Conservation (phyloP, 2,329 filamentous ascomycete genomes). For the Stemphylium lycopersici region DNA sequence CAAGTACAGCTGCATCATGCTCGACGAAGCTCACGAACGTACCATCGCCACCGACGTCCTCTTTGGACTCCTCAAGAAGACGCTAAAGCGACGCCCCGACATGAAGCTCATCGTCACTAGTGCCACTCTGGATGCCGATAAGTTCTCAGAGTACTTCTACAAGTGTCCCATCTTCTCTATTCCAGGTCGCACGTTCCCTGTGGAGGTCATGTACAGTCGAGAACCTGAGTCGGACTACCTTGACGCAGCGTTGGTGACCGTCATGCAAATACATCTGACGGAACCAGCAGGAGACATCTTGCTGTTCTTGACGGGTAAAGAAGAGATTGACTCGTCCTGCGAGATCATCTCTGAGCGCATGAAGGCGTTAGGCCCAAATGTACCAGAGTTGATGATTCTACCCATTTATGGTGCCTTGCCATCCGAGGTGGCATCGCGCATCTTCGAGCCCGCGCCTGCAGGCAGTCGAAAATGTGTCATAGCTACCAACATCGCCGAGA, state of each 20-base stretch:
- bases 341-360: slow-evolving; percentile 94
- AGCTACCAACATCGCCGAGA: slow-evolving; percentile 97
- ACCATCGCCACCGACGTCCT: slow-evolving; percentile 96
- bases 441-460: slow-evolving; percentile 90
- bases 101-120: slow-evolving; percentile 99
- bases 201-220: slow-evolving; percentile 92
- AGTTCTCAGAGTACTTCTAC: slow-evolving; percentile 96
- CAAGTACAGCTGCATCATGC: slow-evolving; percentile 96
- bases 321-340: slow-evolving; percentile 95
- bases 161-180: slow-evolving; percentile 96
- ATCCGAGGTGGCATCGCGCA: slow-evolving; percentile 89
- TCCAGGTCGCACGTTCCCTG: slow-evolving; percentile 90
- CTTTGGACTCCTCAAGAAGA: slow-evolving; percentile 94
- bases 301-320: slow-evolving; percentile 95
- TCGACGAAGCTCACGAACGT: slow-evolving; percentile 97
- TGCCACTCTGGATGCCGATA: slow-evolving; percentile 94
- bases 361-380: slow-evolving; percentile 89
- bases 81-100: slow-evolving; percentile 80
- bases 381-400: slow-evolving; percentile 89
- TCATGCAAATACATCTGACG: slow-evolving; percentile 97
- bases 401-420: slow-evolving; percentile 96
- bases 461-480: slow-evolving; percentile 94
- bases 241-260: slow-evolving; percentile 90
- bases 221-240: slow-evolving; percentile 97
- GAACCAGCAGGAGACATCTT: slow-evolving; percentile 93